Conservation (phyloP, 805 yeast species). For the Clavispora asparagi region DNA sequence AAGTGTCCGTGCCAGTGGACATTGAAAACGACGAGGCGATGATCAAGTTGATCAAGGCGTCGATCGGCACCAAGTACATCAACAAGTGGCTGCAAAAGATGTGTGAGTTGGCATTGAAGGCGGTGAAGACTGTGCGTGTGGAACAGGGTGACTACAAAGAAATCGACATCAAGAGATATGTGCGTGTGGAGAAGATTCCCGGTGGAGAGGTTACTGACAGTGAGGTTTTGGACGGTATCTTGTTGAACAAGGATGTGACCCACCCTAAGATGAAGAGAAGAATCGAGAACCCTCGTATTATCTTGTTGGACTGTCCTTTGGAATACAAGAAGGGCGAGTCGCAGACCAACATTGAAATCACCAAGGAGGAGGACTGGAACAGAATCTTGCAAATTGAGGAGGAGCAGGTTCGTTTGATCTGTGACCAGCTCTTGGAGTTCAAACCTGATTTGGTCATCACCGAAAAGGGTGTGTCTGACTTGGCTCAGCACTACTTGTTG, state of each 20-base stretch:
- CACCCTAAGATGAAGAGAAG: constrained; percentile 96
- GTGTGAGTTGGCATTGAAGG: constrained; percentile 83
- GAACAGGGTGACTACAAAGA: constrained; percentile 63
- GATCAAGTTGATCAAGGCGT: constrained; percentile 79
- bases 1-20: constrained; percentile 81
- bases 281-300: constrained; percentile 83
- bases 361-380: constrained; percentile 95
- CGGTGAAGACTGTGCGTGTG: constrained; percentile 77
- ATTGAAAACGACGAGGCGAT: constrained; percentile 78
- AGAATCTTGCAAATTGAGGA: constrained; percentile 94
- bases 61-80: constrained; percentile 95
- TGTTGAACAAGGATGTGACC: constrained; percentile 95
- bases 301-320: constrained; percentile 90
- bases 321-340: constrained; percentile 99
- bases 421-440: constrained; percentile 77
- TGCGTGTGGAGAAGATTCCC: constrained; percentile 90
- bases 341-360: constrained; percentile 94
- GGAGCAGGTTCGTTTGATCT: constrained; percentile 85
- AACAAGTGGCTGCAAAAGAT: constrained; percentile 85
- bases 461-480: constrained; percentile 96
- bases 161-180: constrained; percentile 89
- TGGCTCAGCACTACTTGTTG: constrained; percentile 93
- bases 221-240: constrained; percentile 81
- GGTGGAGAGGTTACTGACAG: constrained; percentile 96
- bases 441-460: constrained; percentile 94